Evolutionary conservation across 2,329 filamentous ascomycete genomes (phyloP), one percentile per base, ranked within the genome.

Genomic region (Pseudogymnoascus sp.): DNA sequence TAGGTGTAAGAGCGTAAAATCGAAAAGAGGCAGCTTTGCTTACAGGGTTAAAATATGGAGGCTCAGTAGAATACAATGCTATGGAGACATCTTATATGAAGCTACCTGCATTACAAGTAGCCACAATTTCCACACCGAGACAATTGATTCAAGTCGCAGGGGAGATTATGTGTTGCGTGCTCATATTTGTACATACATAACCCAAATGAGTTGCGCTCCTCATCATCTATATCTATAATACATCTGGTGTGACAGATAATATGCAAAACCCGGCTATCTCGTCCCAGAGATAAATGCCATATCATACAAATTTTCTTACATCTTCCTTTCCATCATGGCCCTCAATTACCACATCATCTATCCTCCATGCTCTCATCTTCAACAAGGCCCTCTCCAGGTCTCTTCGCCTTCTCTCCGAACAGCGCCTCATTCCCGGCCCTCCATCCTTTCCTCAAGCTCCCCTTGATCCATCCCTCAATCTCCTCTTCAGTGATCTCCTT

Each of bases 381-480:
- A n/a, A 59, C 37, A 17, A 59, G 33, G 17, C 57, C 57, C 44
- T 61, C 47, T 59, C 50, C 60, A 1, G 31, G 29, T 37, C 66
- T 68, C 63, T 68, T 65, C 47, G 63, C 61, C 17, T 60, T 58
- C 47, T 65, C 57, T 15, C 63, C 61, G 58, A 67, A 66, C 3
- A 71, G 9, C 44, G 62, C 62, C 41, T 64, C 59, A 50, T 64
- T 54, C 1, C 66, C 69, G 17, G 60, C 60, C 36, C 67, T 64
- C 67, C 76, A 83, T 31, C 85, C 63, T 62, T 77, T 75, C 60
- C 84, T 76, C 58, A 86, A 62, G 63, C 78, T 78, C 31, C 84
- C 81, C 75, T 86, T 88, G 68, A 84, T 80, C 79, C 84, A 86
- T 15, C 87, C 87, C 72, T 89, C 84, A 63, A 90, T 75, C 71